Percentiles rank a stretch among this genome's conserved stretches.
phyloP scores from a whole-genome alignment of 345 rosid species.

The Boechera stricta region DNA sequence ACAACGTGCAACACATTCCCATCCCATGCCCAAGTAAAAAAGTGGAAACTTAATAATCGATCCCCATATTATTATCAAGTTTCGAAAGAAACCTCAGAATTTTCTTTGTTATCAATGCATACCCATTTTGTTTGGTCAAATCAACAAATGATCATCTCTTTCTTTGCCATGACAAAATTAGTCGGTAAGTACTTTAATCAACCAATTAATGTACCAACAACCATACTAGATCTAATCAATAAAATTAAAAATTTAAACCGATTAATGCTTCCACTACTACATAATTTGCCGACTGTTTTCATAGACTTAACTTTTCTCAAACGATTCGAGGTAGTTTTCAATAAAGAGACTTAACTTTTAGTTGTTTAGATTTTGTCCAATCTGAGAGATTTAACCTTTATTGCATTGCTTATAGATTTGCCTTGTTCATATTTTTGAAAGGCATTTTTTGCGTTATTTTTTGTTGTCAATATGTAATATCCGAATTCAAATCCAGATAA shows the following conservation, averaged over 20 bases:
- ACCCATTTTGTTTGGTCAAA: conserved; percentile 20
- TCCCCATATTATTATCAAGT: neutral
- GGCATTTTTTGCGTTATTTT: neutral
- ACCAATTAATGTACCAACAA: neutral
- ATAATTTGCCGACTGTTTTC: conserved; percentile 1
- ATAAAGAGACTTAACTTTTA: neutral
- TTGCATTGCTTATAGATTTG: neutral
- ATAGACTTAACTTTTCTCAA: neutral
- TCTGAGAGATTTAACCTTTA: neutral
- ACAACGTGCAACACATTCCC: conserved; percentile 34
- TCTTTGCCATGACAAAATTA: conserved; percentile 6
- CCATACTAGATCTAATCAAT: neutral
- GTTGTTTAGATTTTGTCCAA: neutral
- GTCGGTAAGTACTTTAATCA: conserved; percentile 24
- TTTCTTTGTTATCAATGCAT: neutral
- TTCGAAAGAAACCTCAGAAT: neutral
- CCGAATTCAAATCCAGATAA: neutral
- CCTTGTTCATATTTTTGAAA: neutral
- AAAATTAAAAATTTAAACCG: neutral
- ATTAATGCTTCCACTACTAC: neutral
- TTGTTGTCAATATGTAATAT: neutral
- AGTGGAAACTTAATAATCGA: conserved; percentile 26
- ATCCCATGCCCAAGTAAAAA: conserved; percentile 4
- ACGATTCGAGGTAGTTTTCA: too few species aligned
- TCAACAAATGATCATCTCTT: conserved; percentile 5